Evolutionary conservation across 148 eudicot genomes (phyloP), one percentile per base, ranked within the genome.

Genomic region (Rheum nobile): DNA sequence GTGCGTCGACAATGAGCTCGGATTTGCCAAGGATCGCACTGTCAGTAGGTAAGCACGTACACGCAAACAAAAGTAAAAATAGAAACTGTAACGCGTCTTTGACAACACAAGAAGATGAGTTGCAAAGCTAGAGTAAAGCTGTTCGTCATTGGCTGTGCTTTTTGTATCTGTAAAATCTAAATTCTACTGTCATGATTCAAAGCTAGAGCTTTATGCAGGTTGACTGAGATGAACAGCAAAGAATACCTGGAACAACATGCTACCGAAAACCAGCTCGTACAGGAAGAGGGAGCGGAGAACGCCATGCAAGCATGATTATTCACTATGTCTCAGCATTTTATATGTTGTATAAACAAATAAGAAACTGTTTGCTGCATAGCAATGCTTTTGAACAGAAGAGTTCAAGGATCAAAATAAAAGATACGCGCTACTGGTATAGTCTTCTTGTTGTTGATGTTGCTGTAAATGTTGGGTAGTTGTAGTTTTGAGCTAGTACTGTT

Each of bases 151-250:
- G 14, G 11, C 22, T n/a, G 73, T 8, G 26, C 44, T 72, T 11
- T 43, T 29, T 28, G 74, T 34, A 13, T 26, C 7, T n/a, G n/a
- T n/a, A n/a, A n/a, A n/a, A n/a, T 34, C 8, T 32, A 10, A 39
- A 16, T 35, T n/a, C 34, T 24, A 2, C 24, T 0, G 1, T 26
- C 16, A 26, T 26, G 31, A 26, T 57, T 10, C 4, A 31, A 22
- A 22, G 0, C n/a, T 22, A 1, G 26, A 59, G 38, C 69, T 63
- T 35, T 65, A 28, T 65, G 79, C 87, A 94, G 98, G 80, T 88
- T 91, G 57, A 91, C 97, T 4, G 98, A 95, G 80, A 95, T 95
- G 92, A 91, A 88, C 43, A 95, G 96, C 91, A 87, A 82, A 74
- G 97, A 90, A 85, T 95, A 91, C 79, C 83, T 87, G 32, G 90